phyloP scores from a whole-genome alignment of 768 basidiomycete genomes.

The Trametes maxima region DNA sequence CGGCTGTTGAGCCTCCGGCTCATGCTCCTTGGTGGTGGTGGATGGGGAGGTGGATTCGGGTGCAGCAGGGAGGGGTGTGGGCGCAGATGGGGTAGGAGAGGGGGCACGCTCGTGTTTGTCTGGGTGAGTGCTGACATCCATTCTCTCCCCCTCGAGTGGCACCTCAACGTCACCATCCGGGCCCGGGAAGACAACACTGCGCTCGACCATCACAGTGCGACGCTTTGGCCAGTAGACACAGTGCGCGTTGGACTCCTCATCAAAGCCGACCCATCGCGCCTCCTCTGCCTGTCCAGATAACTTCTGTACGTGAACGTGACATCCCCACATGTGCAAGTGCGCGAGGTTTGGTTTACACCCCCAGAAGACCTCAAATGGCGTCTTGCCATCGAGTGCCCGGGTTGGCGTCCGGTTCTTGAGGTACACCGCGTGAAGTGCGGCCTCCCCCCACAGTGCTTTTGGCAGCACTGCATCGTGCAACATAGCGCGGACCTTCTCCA shows the following conservation, averaged over 20 bases:
- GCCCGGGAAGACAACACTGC: constrained; percentile 27
- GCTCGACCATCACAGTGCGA: constrained; percentile 31
- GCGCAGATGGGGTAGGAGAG: not conserved
- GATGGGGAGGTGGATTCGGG: not conserved
- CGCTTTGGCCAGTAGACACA: constrained; percentile 39
- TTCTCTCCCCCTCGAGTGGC: constrained; percentile 18
- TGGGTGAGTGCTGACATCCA: not conserved
- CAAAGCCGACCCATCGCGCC: constrained; percentile 19
- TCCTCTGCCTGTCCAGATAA: not conserved
- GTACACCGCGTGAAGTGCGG: constrained; percentile 27
- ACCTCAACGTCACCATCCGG: constrained; percentile 6
- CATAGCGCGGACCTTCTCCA: constrained; percentile 32
- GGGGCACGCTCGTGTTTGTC: not conserved
- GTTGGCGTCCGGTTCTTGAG: constrained; percentile 27
- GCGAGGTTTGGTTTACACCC: constrained; percentile 20
- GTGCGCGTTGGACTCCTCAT: constrained; percentile 31
- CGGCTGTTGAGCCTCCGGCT: not conserved
- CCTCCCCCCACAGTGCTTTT: constrained; percentile 35
- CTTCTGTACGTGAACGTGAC: constrained; percentile 19
- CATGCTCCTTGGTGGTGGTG: not conserved
- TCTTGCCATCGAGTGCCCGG: constrained; percentile 16
- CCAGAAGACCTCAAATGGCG: constrained; percentile 26
- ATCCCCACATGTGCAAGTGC: constrained; percentile 22
- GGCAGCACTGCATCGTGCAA: constrained; percentile 26
- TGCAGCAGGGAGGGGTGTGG: too few relatives aligned